A percentile compares a stretch with the other conserved stretches of the same genome.
These are phyloP conservation scores for Spiromastix sp. DNA, from an alignment of 2,329 filamentous ascomycete genomes.

Conservation along the genomic window DNA sequence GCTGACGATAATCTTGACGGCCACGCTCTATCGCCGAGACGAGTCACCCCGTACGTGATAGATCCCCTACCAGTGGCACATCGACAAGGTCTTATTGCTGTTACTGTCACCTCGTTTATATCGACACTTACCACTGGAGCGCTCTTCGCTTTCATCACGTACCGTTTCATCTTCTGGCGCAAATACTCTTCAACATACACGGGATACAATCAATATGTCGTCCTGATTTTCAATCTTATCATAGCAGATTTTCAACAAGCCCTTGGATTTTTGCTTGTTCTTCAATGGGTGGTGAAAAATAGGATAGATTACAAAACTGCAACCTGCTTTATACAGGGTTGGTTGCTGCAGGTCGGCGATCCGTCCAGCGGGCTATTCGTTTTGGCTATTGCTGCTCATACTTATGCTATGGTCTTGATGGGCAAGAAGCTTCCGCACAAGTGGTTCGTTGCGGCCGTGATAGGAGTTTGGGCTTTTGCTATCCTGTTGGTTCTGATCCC, in stretches of 20 bases:
- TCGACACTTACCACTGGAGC: conserved; percentile 35
- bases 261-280: conserved; percentile 39
- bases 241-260: conserved; percentile 45
- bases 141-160: conserved; percentile 40
- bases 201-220: conserved; percentile 45
- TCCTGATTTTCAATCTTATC: conserved; percentile 44
- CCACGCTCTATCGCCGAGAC: conserved; percentile 2
- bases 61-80: conserved; percentile 25
- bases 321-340: conserved; percentile 41
- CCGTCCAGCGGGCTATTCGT: conserved; percentile 44
- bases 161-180: conserved; percentile 42
- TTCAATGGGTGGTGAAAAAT: conserved; percentile 36
- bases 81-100: conserved; percentile 35
- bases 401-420: conserved; percentile 39
- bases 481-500: conserved; percentile 38
- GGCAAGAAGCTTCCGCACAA: conserved; percentile 36
- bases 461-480: conserved; percentile 37
- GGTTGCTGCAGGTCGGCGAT: conserved; percentile 44
- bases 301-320: conserved; percentile 35
- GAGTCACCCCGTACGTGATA: conserved; percentile 15
- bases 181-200: conserved; percentile 39
- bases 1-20: not conserved
- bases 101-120: conserved; percentile 37
- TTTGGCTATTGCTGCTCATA: conserved; percentile 45
- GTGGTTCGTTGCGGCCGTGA: conserved; percentile 34